Conservation (phyloP, 176 grass and related monocot genomes). For the Musa itinerans region DNA sequence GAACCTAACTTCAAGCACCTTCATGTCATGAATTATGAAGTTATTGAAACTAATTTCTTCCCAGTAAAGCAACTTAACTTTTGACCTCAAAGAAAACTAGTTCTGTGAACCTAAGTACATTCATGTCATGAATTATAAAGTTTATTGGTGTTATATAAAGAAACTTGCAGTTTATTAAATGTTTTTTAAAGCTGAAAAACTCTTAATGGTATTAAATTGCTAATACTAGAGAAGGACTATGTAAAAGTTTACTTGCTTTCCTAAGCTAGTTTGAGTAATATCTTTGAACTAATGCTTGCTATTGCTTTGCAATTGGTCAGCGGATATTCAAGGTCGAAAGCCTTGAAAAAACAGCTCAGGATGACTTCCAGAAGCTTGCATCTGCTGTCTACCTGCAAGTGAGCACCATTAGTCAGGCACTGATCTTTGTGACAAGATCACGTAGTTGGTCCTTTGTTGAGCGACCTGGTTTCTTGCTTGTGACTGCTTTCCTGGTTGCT, state of each 20-base stretch:
- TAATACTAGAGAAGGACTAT: not conserved
- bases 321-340: constrained; percentile 70
- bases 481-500: constrained; percentile 70
- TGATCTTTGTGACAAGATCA: constrained; percentile 83
- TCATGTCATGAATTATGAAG: not conserved
- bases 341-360: constrained; percentile 69
- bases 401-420: constrained; percentile 78
- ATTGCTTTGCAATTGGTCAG: constrained; percentile 33
- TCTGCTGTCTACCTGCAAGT: constrained; percentile 91
- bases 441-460: constrained; percentile 88
- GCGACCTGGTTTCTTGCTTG: constrained; percentile 67
- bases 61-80: constrained; percentile 31
- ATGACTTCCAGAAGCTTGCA: constrained; percentile 77
- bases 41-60: constrained; percentile 54
- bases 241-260: not conserved
- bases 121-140: not conserved
- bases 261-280: not conserved
- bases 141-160: not conserved
- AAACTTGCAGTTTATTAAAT: too few species aligned
- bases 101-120: not conserved
- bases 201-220: too few species aligned
- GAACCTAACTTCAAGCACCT: not conserved
- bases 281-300: not conserved
- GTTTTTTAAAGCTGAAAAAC: too few species aligned
- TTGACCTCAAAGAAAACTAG: not conserved